Percentiles rank a stretch among this genome's conserved stretches.
Evolutionary conservation across 768 basidiomycete species (phyloP).

Genomic region (Kwoniella europaea): DNA sequence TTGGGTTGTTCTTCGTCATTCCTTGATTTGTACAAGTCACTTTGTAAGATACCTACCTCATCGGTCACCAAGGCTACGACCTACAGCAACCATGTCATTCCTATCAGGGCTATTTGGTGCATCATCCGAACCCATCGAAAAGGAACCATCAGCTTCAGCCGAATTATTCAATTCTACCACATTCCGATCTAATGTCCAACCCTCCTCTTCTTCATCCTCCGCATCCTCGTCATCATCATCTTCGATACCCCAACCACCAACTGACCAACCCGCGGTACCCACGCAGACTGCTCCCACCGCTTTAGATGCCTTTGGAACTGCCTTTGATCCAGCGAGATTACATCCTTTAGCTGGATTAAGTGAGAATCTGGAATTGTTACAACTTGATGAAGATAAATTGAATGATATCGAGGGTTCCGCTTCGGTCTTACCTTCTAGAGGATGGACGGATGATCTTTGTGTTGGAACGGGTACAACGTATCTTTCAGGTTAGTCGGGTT

Average conservation of each 20-base stretch:
- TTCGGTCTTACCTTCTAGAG: conserved; percentile 90
- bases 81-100: conserved; percentile 45
- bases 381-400: conserved; percentile 95
- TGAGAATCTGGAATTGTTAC: conserved; percentile 93
- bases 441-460: conserved; percentile 99
- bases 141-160: conserved; percentile 39
- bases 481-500: conserved; percentile 77
- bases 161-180: conserved; percentile 53
- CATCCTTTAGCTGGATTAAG: conserved; percentile 92
- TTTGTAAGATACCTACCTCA: not conserved
- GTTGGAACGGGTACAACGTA: conserved; percentile 99
- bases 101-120: conserved; percentile 39
- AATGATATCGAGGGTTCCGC: conserved; percentile 84
- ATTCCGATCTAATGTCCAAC: conserved; percentile 37
- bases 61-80: not conserved
- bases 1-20: conserved; percentile 21
- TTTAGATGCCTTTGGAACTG: conserved; percentile 76
- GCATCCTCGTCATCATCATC: conserved; percentile 17
- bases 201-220: conserved; percentile 20
- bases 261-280: conserved; percentile 1
- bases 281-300: conserved; percentile 67
- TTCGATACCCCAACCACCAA: conserved; percentile 12
- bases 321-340: conserved; percentile 87
- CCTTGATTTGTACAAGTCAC: not conserved
- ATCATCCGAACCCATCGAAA: conserved; percentile 19